Evolutionary conservation across 192 early-diverging fungal species (phyloP).

Genomic region (Coemansia sp.): DNA sequence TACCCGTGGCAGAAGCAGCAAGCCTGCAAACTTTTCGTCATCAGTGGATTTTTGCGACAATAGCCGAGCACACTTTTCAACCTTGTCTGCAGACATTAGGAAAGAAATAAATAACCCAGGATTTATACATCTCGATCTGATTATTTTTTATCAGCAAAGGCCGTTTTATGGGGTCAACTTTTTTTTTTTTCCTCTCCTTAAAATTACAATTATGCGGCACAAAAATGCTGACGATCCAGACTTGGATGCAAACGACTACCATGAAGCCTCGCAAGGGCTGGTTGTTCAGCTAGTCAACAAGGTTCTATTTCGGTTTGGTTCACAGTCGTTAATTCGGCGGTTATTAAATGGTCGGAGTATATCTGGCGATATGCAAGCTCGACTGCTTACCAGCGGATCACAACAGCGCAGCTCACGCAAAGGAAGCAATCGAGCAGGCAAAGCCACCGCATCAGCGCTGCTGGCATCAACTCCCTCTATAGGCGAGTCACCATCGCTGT

Average conservation of each 20-base stretch:
- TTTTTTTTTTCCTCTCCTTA: slow-evolving; percentile 4
- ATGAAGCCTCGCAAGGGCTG: slow-evolving; percentile 20
- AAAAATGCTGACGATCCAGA: background rate
- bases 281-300: slow-evolving; percentile 31
- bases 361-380: background rate
- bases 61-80: slow-evolving; percentile 35
- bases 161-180: too few relatives aligned
- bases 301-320: slow-evolving; percentile 29
- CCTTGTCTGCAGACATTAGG: too few relatives aligned
- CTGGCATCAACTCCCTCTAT: slow-evolving; percentile 13
- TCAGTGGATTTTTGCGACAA: slow-evolving; percentile 45
- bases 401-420: background rate
- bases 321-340: slow-evolving; percentile 18
- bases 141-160: too few relatives aligned
- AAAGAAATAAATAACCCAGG: too few relatives aligned
- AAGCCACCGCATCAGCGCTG: slow-evolving; percentile 1
- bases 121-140: too few relatives aligned
- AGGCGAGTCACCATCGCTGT: slow-evolving; percentile 24
- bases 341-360: slow-evolving; percentile 12
- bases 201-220: too few relatives aligned
- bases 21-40: slow-evolving; percentile 49
- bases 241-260: slow-evolving; percentile 6
- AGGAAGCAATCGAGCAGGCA: background rate
- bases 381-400: slow-evolving; percentile 7
- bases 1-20: slow-evolving; percentile 40